Conservation (phyloP, 1,284 basidiomycete genomes). For the Volvariella volvacea region DNA sequence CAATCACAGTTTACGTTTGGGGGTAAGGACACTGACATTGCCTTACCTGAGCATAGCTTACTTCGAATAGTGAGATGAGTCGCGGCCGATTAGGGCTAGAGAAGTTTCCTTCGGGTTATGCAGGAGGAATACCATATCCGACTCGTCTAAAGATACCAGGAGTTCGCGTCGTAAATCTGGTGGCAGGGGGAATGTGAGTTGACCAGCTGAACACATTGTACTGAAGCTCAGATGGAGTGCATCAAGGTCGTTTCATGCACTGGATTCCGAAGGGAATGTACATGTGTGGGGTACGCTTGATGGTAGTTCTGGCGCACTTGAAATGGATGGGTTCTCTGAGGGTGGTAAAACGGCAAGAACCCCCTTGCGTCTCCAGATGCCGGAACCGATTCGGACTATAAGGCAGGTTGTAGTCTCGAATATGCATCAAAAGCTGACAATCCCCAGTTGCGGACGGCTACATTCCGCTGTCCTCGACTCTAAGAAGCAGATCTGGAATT, state of each 20-base stretch:
- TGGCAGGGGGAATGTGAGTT: slow-evolving; percentile 75
- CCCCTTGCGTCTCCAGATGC: slow-evolving; percentile 54
- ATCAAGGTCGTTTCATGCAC: slow-evolving; percentile 70
- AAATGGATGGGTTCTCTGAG: slow-evolving; percentile 51
- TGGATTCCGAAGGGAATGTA: slow-evolving; percentile 67
- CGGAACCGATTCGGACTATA: slow-evolving; percentile 48
- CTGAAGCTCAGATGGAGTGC: slow-evolving; percentile 2
- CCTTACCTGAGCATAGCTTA: neutral
- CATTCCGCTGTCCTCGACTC: slow-evolving; percentile 65
- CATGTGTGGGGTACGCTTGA: slow-evolving; percentile 85
- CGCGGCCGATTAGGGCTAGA: slow-evolving; percentile 55
- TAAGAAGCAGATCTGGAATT: slow-evolving; percentile 58
- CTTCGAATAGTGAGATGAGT: slow-evolving; percentile 38
- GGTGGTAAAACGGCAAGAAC: slow-evolving; percentile 38
- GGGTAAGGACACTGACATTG: slow-evolving; percentile 42
- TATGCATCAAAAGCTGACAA: neutral
- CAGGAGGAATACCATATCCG: slow-evolving; percentile 53
- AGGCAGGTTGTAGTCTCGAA: slow-evolving; percentile 37
- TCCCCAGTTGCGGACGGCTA: slow-evolving; percentile 60
- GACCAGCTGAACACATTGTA: neutral
- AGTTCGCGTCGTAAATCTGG: slow-evolving; percentile 64
- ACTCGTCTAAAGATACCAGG: slow-evolving; percentile 49
- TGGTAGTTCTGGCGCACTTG: slow-evolving; percentile 34
- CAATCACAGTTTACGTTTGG: slow-evolving; percentile 58
- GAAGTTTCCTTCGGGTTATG: slow-evolving; percentile 27